Evolutionary conservation across 371 early-diverging fungal species (phyloP), one percentile per base, ranked within the genome.

Genomic region (Actinomucor elegans): DNA sequence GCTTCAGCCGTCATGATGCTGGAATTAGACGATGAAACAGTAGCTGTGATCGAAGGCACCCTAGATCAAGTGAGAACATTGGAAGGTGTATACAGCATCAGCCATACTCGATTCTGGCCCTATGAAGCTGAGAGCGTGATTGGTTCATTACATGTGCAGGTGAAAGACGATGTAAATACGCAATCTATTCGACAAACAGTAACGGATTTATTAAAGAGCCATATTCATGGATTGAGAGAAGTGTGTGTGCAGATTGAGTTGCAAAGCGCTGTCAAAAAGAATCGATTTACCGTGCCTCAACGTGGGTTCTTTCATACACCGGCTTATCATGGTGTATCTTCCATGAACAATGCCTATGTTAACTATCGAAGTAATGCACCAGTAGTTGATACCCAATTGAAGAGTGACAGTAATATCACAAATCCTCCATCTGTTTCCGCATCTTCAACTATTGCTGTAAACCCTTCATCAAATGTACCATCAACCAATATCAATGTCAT

Each of bases 1-100:
- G 87, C 91, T 6, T 80, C 86, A 1, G 61, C 77, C 2, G 77
- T 86, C 0, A 49, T 88, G 56, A 78, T 86, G 83, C 47, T 86
- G 9, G 70, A 77, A 47, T 61, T 84, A 7, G 76, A 79, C 6
- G 81, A 80, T 44, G 47, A 68, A 11, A 66, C 68, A 6, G 72
- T 79, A 20, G 65, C 70, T 12, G 64, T 59, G 21, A 71, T 83
- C 6, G 78, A 82, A 40, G 78, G 77, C 41, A 80, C 82, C 7
- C 53, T 85, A 11, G 62, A 78, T 4, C 76, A 85, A 64, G 67
- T 85, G 18, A 61, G 66, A 24, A 52, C 56, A 18, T 52, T 82
- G 42, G 63, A 76, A 10, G 81, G 83, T 8, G 78, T 85, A 0
- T 53, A 59, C 8, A 66, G 71, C 5, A 62, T 82, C 9, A 67